A percentile compares a stretch with the other conserved stretches of the same genome.
Evolutionary conservation across 352 stramenopile genomes (phyloP).

Genomic region (Phytophthora hibernalis): DNA sequence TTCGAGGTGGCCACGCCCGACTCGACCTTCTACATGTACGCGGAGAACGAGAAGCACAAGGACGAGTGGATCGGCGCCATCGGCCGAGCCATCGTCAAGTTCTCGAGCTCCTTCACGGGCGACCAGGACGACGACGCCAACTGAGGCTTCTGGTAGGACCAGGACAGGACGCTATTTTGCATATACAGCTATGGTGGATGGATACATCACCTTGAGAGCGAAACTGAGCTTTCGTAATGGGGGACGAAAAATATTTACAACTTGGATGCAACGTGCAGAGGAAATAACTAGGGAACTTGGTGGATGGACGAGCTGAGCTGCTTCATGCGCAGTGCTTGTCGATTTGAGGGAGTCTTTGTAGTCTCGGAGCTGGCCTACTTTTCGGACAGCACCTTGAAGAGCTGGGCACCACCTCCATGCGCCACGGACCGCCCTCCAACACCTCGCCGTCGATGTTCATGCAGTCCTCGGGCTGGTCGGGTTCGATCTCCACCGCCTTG

Average conservation of each 20-base stretch:
- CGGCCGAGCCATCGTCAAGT: constrained; percentile 97
- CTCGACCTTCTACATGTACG: constrained; percentile 93
- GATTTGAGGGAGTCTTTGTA: constrained; percentile 1
- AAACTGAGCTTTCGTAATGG: constrained; percentile 10
- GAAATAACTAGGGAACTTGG: constrained; percentile 8
- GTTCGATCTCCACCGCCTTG: constrained; percentile 76
- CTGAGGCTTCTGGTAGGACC: constrained; percentile 3
- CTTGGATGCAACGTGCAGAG: constrained; percentile 28
- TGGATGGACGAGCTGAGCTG: constrained; percentile 9
- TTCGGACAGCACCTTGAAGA: constrained; percentile 88
- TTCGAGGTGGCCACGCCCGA: constrained; percentile 92
- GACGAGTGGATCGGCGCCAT: constrained; percentile 96
- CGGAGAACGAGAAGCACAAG: constrained; percentile 92
- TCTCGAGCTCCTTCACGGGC: constrained; percentile 96
- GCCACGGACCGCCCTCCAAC: constrained; percentile 68
- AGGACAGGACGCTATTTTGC: constrained; percentile 5
- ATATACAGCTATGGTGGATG: constrained; percentile 8
- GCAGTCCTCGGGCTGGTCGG: constrained; percentile 63
- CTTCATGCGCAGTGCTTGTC: constrained; percentile 32
- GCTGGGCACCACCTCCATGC: constrained; percentile 87
- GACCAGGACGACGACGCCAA: constrained; percentile 82
- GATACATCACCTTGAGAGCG: not conserved
- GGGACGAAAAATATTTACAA: constrained; percentile 45
- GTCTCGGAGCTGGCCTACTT: constrained; percentile 50
- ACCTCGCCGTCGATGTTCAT: constrained; percentile 90